Evolutionary conservation across 495 filamentous ascomycete species (phyloP), one percentile per base, ranked within the genome.

Genomic region (Neurospora africana): DNA sequence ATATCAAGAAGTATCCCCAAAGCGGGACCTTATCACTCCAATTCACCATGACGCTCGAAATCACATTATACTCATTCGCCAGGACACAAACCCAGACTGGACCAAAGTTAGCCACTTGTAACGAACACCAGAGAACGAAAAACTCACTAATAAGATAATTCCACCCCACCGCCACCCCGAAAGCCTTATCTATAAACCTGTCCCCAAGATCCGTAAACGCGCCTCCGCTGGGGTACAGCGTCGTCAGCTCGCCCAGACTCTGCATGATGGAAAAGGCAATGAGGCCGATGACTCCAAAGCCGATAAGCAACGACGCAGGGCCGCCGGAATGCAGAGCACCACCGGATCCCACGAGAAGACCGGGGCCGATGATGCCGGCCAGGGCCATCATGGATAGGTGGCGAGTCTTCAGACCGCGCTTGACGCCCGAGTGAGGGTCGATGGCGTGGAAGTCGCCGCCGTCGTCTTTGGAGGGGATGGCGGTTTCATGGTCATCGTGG

Each of bases 161-260:
- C 90, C 91, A 93, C 37, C 93, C 93, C 74, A 97, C 93, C 43
- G 93, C 91, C 73, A 94, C 93, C 41, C 91, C 93, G 81, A 94
- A 88, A 47, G 90, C 90, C 61, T 90, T 89, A 77, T 92, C 90
- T 70, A 93, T 87, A 74, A 94, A 89, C 43, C 91, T 87, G 71
- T 91, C 84, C 33, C 90, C 90, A 47, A 93, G 89, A 40, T 89
- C 79, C 15, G 83, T 84, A 72, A 87, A 83, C 19, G 86, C 81
- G 53, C 86, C 91, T 41, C 89, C 89, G 65, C 88, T 85, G 11
- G 91, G 91, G 73, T 90, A 93, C 73, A 91, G 83, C 70, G 90
- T 87, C 17, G 90, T 90, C 71, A 92, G 76, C 78, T 92, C 90
- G 75, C 89, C 90, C 33, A 92, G 79, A 35, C 89, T 89, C 77